phyloP scores from a whole-genome alignment of 805 yeast genomes.

The Candida fluviatilis region DNA sequence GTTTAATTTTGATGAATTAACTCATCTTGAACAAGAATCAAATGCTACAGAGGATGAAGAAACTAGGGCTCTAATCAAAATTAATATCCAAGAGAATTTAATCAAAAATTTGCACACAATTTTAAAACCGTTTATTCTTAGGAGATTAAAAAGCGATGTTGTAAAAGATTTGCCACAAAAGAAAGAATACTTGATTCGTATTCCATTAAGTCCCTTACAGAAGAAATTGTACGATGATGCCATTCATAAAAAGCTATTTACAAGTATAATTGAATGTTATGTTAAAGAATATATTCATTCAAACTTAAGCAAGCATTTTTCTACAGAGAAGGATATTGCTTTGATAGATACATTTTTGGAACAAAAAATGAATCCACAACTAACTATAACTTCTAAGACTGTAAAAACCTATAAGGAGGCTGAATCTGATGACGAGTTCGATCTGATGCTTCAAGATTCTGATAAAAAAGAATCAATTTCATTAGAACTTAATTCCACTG shows the following conservation, averaged over 20 bases:
- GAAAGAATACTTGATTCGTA: constrained; percentile 80
- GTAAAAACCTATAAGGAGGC: constrained; percentile 14
- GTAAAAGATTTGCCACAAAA: constrained; percentile 75
- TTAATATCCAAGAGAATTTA: constrained; percentile 47
- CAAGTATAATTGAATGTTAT: constrained; percentile 42
- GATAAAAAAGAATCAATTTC: constrained; percentile 5
- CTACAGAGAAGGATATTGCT: constrained; percentile 14
- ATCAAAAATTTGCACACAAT: constrained; percentile 81
- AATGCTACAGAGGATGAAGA: constrained; percentile 31
- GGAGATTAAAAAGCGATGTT: constrained; percentile 78
- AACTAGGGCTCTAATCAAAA: constrained; percentile 51
- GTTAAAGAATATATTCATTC: constrained; percentile 49
- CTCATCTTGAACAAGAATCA: constrained; percentile 23
- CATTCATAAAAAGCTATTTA: constrained; percentile 40
- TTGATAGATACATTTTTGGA: constrained; percentile 41
- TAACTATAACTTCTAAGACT: background rate
- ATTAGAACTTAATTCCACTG: constrained; percentile 2
- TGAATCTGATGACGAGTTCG: constrained; percentile 28
- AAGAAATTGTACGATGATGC: constrained; percentile 56
- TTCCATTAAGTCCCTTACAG: constrained; percentile 63
- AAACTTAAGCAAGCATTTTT: constrained; percentile 20
- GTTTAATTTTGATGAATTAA: constrained; percentile 77
- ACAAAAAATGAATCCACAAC: constrained; percentile 25
- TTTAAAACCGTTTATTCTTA: constrained; percentile 77
- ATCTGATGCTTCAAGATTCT: background rate